Percentiles rank a stretch among this genome's conserved stretches.
phyloP scores from a whole-genome alignment of 345 rosid genomes.

The Draba incana region DNA sequence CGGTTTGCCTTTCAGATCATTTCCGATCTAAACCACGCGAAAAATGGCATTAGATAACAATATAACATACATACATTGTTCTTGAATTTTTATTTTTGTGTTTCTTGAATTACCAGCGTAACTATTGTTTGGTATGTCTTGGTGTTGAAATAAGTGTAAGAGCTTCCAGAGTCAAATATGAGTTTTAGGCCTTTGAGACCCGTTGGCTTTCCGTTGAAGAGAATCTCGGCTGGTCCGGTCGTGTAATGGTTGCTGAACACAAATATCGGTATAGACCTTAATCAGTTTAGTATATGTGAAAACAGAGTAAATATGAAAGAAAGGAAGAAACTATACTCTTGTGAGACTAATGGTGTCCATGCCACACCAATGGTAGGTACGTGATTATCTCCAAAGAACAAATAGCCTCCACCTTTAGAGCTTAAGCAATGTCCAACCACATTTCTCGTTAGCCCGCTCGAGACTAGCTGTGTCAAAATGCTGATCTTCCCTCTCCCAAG shows the following conservation, averaged over 20 bases:
- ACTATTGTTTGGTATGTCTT: slow-evolving; percentile 50
- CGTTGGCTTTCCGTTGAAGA: slow-evolving; percentile 54
- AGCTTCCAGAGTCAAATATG: slow-evolving; percentile 82
- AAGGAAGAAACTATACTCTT: neutral
- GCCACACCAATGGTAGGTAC: slow-evolving; percentile 57
- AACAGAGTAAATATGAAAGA: neutral
- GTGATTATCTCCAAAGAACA: slow-evolving; percentile 67
- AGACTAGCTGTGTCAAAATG: slow-evolving; percentile 60
- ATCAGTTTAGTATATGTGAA: neutral
- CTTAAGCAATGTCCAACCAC: slow-evolving; percentile 86
- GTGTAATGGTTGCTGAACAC: slow-evolving; percentile 61
- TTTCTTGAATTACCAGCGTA: slow-evolving; percentile 51
- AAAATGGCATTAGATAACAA: neutral
- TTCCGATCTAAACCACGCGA: slow-evolving; percentile 15
- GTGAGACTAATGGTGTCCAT: slow-evolving; percentile 57
- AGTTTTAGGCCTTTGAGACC: slow-evolving; percentile 57
- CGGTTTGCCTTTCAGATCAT: slow-evolving; percentile 43
- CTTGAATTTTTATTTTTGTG: neutral
- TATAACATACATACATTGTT: neutral
- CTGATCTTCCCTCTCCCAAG: slow-evolving; percentile 68
- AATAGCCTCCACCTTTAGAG: slow-evolving; percentile 74
- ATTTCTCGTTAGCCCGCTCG: slow-evolving; percentile 48
- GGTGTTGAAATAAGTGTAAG: slow-evolving; percentile 72
- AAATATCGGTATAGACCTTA: neutral
- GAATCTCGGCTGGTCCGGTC: slow-evolving; percentile 68